phyloP scores from a whole-genome alignment of 352 stramenopile species.

The Globisporangium nunn region DNA sequence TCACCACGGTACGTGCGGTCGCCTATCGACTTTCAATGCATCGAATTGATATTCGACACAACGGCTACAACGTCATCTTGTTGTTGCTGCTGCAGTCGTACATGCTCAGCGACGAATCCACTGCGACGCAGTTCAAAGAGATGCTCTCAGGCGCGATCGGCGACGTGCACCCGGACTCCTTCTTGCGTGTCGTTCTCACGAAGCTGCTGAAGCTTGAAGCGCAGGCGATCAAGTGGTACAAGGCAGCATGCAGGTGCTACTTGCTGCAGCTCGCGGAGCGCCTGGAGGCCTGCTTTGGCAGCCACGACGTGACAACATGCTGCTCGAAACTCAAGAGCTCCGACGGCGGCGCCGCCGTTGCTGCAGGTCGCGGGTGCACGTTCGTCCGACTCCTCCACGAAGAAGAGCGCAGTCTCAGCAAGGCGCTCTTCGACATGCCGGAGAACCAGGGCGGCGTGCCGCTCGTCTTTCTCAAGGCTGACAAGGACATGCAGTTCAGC shows the following conservation, averaged over 20 bases:
- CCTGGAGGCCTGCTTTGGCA: constrained; percentile 31
- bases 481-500: constrained; percentile 68
- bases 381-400: constrained; percentile 46
- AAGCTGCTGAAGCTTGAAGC: constrained; percentile 62
- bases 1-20: constrained; percentile 40
- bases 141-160: constrained; percentile 49
- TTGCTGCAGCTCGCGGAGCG: constrained; percentile 55
- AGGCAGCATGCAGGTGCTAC: constrained; percentile 52
- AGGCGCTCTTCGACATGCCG: constrained; percentile 61
- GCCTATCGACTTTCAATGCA: too few species aligned
- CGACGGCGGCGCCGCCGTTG: constrained; percentile 8
- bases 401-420: constrained; percentile 40
- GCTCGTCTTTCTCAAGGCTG: constrained; percentile 54
- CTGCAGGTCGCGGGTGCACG: constrained; percentile 15
- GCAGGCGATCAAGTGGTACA: constrained; percentile 70
- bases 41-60: background rate
- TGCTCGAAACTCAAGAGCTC: constrained; percentile 18
- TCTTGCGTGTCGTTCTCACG: constrained; percentile 44
- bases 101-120: constrained; percentile 34
- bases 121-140: constrained; percentile 27
- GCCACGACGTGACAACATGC: constrained; percentile 40
- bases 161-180: constrained; percentile 26
- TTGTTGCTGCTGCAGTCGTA: constrained; percentile 32
- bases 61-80: background rate
- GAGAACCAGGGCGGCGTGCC: constrained; percentile 71